Conservation (phyloP, 257 asterid genomes). For the Vinca minor region DNA sequence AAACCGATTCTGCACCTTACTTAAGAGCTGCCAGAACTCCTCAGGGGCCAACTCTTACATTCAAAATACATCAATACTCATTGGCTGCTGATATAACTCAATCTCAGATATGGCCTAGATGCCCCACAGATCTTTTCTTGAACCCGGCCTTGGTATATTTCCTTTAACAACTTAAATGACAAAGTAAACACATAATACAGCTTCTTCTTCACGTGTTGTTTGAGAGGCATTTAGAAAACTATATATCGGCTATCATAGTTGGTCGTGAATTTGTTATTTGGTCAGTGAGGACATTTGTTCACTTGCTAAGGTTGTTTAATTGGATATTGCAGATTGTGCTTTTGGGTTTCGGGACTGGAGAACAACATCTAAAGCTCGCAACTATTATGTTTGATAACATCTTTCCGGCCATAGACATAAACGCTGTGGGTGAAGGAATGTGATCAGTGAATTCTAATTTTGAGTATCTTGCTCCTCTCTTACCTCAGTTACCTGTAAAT, state of each 20-base stretch:
- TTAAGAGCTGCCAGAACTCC: slow-evolving; percentile 78
- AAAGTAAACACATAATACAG: not conserved
- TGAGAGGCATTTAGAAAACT: not conserved
- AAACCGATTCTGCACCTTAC: slow-evolving; percentile 65
- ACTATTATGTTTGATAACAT: slow-evolving; percentile 89
- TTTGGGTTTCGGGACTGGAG: slow-evolving; percentile 95
- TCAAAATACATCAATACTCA: slow-evolving; percentile 70
- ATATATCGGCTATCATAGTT: not conserved
- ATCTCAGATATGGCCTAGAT: slow-evolving; percentile 75
- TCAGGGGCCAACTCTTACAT: slow-evolving; percentile 91
- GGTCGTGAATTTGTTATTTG: not conserved
- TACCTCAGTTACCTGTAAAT: slow-evolving; percentile 8
- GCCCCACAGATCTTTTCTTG: slow-evolving; percentile 67
- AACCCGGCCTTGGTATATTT: slow-evolving; percentile 72
- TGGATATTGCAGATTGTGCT: slow-evolving; percentile 64
- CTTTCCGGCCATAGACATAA: slow-evolving; percentile 86
- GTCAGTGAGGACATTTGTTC: not conserved
- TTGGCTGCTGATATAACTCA: slow-evolving; percentile 68
- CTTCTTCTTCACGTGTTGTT: not conserved
- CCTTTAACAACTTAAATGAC: slow-evolving; percentile 4
- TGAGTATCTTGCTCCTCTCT: slow-evolving; percentile 12
- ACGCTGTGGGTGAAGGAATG: slow-evolving; percentile 52
- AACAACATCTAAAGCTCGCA: slow-evolving; percentile 81
- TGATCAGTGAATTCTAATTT: slow-evolving; percentile 1
- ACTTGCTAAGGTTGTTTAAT: slow-evolving; percentile 16